These are phyloP conservation scores for Trichoderma cornu-damae DNA, from an alignment of 2,329 filamentous ascomycete genomes.

Conservation along the genomic window DNA sequence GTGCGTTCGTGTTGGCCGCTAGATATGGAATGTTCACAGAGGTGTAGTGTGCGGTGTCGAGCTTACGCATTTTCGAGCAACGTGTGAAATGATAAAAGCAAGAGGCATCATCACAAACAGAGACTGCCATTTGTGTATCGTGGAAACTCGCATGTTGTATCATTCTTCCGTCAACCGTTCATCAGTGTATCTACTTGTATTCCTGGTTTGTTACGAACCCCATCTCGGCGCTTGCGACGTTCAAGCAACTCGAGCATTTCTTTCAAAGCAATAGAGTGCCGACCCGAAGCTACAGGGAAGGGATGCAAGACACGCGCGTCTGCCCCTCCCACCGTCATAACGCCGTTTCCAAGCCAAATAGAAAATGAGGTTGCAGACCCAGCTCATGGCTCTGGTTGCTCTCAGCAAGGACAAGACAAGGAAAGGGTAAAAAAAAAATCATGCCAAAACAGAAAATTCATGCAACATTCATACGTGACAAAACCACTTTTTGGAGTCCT, in stretches of 20 bases:
- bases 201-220: slow-evolving; percentile 6
- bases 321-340: background rate
- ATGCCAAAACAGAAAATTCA: slow-evolving; percentile 11
- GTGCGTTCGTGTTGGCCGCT: too few species aligned
- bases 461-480: slow-evolving; percentile 11
- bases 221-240: slow-evolving; percentile 5
- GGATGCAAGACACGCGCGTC: background rate
- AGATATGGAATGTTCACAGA: too few species aligned
- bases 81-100: background rate
- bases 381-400: slow-evolving; percentile 7
- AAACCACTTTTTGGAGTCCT: slow-evolving; percentile 13
- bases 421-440: background rate
- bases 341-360: slow-evolving; percentile 13
- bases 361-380: background rate
- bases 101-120: background rate
- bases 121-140: background rate
- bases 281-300: slow-evolving; percentile 1
- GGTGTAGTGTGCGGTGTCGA: too few species aligned
- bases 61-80: too few species aligned
- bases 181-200: slow-evolving; percentile 6
- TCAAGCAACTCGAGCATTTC: background rate
- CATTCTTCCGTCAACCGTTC: slow-evolving; percentile 8
- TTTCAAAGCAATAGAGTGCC: slow-evolving; percentile 8
- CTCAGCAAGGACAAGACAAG: background rate
- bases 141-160: slow-evolving; percentile 7